A percentile compares a stretch with the other conserved stretches of the same genome.
phyloP scores from a whole-genome alignment of 106 monocot genomes.

The Dendrobium huoshanense region DNA sequence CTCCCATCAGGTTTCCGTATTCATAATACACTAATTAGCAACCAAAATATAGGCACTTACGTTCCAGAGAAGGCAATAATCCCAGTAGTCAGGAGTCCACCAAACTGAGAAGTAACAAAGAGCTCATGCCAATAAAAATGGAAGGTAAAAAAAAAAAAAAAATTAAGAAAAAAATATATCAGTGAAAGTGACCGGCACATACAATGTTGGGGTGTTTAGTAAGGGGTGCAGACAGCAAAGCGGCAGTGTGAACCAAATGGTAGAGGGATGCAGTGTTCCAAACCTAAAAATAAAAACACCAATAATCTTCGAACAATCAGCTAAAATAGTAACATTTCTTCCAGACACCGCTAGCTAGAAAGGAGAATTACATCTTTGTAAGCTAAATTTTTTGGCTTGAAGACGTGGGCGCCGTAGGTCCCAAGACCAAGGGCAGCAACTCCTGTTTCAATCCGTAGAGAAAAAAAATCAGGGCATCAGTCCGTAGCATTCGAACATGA shows the following conservation, averaged over 20 bases:
- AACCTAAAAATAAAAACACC: constrained; percentile 32
- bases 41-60: constrained; percentile 31
- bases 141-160: not conserved
- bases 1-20: no score
- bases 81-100: constrained; percentile 68
- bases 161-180: not conserved
- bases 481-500: constrained; percentile 1
- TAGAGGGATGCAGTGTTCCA: constrained; percentile 88
- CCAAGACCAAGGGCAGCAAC: constrained; percentile 82
- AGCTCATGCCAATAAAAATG: not conserved
- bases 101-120: constrained; percentile 21
- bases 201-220: constrained; percentile 77
- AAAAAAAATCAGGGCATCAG: not conserved
- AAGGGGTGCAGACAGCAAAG: constrained; percentile 74
- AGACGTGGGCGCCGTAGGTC: constrained; percentile 80
- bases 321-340: not conserved
- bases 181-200: not conserved
- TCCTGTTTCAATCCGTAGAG: constrained; percentile 30
- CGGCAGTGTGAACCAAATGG: constrained; percentile 86
- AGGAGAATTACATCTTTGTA: constrained; percentile 64
- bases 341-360: not conserved
- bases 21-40: not conserved
- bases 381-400: constrained; percentile 61
- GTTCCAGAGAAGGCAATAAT: constrained; percentile 89
- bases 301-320: not conserved